Evolutionary conservation across 177 flowering plant species (phyloP), one percentile per base, ranked within the genome.

Genomic region (Vitis hybrid): DNA sequence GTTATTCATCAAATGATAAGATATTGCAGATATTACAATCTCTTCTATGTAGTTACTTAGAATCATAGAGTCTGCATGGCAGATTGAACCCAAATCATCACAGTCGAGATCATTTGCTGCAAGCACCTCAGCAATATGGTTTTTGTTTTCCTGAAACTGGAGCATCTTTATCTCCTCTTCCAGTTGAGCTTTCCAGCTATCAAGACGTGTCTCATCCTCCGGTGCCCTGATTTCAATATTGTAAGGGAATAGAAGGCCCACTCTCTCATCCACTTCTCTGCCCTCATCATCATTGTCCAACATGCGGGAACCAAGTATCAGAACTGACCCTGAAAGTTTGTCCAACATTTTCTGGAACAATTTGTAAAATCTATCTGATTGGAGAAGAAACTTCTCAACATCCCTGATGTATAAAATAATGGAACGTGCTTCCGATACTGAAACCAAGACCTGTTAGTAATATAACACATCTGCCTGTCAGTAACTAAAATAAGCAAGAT

Each of bases 71-170:
- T 84, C 88, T 16, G 80, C 76, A 18, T 68, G 74, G 60, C 82
- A 84, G 65, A 84, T 81, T n/a, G 82, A 81, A 50, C 74, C 84
- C 67, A 84, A 46, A 68, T 84, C 88, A 64, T 80, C 86, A 70
- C 88, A 84, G 14, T 81, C 84, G 57, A 84, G 72, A 68, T 84
- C 85, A 79, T 82, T 84, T 51, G 76, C 78, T 21, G 88, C 84
- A 35, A 84, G 83, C 12, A 82, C 85, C 62, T 84, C 86, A 30
- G 82, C 79, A 27, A 84, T 81, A 58, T 84, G 88, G 67, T 82
- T 84, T 67, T 73, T 82, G 75, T 84, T 84, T 67, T 84, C 88
- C 61, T 77, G 84, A 68, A 75, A 71, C 65, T 79, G 84, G 30
- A 82, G 65, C 66, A 70, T 62, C 76, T 82, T 84, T 79, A 81